A percentile compares a stretch with the other conserved stretches of the same genome.
These are phyloP conservation scores for Cyclostephanos invisitatus DNA, from an alignment of 108 stramenopile genomes.

Conservation along the genomic window DNA sequence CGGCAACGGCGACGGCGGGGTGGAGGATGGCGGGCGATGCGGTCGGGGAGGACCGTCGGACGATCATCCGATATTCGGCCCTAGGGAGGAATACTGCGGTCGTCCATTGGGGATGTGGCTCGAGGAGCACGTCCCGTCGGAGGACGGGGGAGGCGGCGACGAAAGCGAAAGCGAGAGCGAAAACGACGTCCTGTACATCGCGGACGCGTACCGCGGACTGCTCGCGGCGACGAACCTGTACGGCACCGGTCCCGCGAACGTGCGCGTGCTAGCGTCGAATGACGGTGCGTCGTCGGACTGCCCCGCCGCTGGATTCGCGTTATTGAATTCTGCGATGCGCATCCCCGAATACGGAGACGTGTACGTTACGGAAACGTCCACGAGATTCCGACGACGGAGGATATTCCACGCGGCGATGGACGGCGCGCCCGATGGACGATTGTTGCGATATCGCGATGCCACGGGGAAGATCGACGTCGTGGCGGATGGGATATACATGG, in stretches of 20 bases:
- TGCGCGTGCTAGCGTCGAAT: slow-evolving; percentile 24
- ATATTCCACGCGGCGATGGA: slow-evolving; percentile 48
- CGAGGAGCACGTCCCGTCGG: neutral
- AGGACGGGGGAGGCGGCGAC: neutral
- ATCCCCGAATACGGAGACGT: slow-evolving; percentile 29
- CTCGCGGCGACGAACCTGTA: slow-evolving; percentile 24
- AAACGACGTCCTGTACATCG: slow-evolving; percentile 33
- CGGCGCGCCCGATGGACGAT: slow-evolving; percentile 20
- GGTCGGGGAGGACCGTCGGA: slow-evolving; percentile 30
- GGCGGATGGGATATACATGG: slow-evolving; percentile 27
- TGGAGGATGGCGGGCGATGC: neutral
- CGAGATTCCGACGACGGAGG: slow-evolving; percentile 24
- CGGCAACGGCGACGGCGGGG: neutral
- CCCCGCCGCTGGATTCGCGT: neutral
- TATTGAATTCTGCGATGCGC: slow-evolving; percentile 31
- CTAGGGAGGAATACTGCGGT: slow-evolving; percentile 29
- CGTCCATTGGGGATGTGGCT: slow-evolving; percentile 36
- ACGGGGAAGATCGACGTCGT: slow-evolving; percentile 11
- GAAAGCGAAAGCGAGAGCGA: too few species aligned
- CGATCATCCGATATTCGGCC: slow-evolving; percentile 4
- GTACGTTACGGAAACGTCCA: slow-evolving; percentile 40
- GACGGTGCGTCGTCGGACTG: slow-evolving; percentile 25
- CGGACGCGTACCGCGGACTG: slow-evolving; percentile 39
- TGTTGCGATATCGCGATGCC: slow-evolving; percentile 10
- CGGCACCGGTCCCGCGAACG: slow-evolving; percentile 2